Conservation (phyloP, 495 filamentous ascomycete genomes). For the Penicillium fimorum region DNA sequence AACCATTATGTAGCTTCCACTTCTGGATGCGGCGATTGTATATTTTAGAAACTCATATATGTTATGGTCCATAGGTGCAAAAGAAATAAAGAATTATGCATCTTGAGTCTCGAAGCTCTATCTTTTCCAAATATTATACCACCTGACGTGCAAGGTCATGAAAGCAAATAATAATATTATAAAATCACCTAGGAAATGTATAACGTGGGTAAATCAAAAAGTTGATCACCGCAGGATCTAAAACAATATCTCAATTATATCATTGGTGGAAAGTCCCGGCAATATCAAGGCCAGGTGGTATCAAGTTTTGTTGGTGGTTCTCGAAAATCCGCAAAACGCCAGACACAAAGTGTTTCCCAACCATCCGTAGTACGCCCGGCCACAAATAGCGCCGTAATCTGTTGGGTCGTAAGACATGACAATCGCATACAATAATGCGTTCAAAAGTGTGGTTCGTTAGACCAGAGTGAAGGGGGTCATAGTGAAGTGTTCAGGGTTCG, state of each 20-base stretch:
- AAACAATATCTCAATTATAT: background rate
- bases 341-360: background rate
- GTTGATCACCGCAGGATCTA: background rate
- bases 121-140: background rate
- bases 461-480: constrained; percentile 28
- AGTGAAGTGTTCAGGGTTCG: constrained; percentile 28
- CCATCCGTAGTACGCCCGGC: constrained; percentile 9
- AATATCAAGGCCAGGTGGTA: constrained; percentile 7
- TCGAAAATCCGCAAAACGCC: background rate
- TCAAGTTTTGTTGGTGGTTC: constrained; percentile 6
- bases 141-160: background rate
- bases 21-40: background rate
- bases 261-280: background rate
- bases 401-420: constrained; percentile 14
- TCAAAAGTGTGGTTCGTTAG: constrained; percentile 11
- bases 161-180: background rate
- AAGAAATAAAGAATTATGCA: background rate
- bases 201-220: background rate
- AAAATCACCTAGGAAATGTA: background rate
- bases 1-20: background rate
- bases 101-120: background rate
- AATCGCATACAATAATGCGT: constrained; percentile 7
- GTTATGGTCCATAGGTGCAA: background rate
- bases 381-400: constrained; percentile 5
- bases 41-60: background rate